Conservation (phyloP, 176 grass and related monocot genomes). For the Bolboschoenus planiculmis region DNA sequence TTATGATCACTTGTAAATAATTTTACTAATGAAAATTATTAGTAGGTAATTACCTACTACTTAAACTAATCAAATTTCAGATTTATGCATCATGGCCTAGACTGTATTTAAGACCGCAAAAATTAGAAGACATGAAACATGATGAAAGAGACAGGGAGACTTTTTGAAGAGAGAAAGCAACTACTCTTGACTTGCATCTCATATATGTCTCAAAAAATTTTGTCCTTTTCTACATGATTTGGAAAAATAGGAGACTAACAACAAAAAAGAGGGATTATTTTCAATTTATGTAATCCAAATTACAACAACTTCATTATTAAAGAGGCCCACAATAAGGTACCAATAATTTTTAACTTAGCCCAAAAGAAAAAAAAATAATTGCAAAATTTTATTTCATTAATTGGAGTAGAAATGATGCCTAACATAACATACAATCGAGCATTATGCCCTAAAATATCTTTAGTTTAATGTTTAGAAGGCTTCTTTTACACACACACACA, state of each 20-base stretch:
- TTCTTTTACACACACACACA: background rate
- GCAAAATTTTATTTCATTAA: background rate
- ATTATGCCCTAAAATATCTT: background rate
- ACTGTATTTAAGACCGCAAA: background rate
- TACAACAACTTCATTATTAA: background rate
- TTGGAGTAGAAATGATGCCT: background rate
- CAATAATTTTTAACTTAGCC: background rate
- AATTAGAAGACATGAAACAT: background rate
- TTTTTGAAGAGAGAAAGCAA: slow-evolving; percentile 12
- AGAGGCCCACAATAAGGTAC: background rate
- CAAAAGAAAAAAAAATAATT: background rate
- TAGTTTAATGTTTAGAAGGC: background rate
- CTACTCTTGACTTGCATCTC: background rate
- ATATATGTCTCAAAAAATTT: background rate
- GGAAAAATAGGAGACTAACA: background rate
- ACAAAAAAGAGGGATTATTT: background rate
- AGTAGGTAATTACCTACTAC: background rate
- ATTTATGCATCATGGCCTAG: background rate
- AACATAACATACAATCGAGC: background rate
- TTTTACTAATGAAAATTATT: background rate
- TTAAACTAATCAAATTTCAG: background rate
- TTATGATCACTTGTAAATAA: background rate
- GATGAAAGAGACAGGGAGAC: background rate
- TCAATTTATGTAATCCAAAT: background rate
- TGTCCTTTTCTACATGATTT: background rate